Conservation (phyloP, 805 yeast genomes). For the Jamesozyma gamospora region DNA sequence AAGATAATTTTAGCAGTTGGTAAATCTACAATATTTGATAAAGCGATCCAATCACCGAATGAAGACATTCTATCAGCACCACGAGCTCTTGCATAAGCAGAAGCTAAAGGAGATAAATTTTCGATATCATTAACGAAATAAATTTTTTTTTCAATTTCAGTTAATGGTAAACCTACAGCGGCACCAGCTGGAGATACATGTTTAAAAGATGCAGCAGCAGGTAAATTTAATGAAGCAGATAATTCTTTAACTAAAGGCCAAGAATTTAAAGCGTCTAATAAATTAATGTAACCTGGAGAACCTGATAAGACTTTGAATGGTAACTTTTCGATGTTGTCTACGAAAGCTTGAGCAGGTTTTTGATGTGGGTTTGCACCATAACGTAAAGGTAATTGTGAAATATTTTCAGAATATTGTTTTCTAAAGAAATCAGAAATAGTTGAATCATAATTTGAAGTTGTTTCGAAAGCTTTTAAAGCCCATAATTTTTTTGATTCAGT, state of each 20-base stretch:
- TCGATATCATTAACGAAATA: conserved; percentile 92
- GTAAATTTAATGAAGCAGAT: conserved; percentile 83
- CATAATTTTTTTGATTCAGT: conserved; percentile 63
- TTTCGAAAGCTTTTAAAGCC: conserved; percentile 95
- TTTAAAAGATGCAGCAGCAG: conserved; percentile 98
- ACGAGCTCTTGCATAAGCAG: conserved; percentile 97
- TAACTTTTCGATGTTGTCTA: conserved; percentile 67
- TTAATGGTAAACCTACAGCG: conserved; percentile 89
- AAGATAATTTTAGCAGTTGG: conserved; percentile 96
- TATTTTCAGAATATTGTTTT: conserved; percentile 86
- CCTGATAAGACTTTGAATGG: conserved; percentile 92
- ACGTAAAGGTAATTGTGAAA: conserved; percentile 83
- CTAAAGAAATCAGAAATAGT: conserved; percentile 95
- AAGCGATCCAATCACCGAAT: conserved; percentile 95
- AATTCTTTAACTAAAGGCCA: conserved; percentile 98
- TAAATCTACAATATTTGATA: conserved; percentile 88
- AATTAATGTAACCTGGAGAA: conserved; percentile 94
- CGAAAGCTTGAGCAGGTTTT: conserved; percentile 96
- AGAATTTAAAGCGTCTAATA: conserved; percentile 90
- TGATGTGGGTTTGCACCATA: conserved; percentile 99
- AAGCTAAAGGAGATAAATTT: conserved; percentile 90
- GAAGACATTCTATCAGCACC: conserved; percentile 99
- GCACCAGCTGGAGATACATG: conserved; percentile 99
- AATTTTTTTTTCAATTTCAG: conserved; percentile 84
- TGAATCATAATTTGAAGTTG: conserved; percentile 92